phyloP scores from a whole-genome alignment of 2,329 filamentous ascomycete genomes.

The Fusarium aywerte region DNA sequence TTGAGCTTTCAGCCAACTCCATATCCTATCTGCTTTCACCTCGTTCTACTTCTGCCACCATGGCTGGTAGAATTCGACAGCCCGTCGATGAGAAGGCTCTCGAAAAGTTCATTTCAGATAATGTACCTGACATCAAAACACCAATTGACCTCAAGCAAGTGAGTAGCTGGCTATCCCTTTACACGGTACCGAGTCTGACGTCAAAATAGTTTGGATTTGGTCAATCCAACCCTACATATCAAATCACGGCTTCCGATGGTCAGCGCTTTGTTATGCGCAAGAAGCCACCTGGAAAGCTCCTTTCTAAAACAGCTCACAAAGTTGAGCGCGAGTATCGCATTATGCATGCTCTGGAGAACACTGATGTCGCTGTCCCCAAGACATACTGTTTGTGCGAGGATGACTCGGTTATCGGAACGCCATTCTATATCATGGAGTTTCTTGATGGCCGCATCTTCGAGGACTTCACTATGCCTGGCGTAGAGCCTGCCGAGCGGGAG shows the following conservation, averaged over 20 bases:
- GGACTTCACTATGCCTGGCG: constrained; percentile 82
- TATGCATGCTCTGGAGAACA: constrained; percentile 81
- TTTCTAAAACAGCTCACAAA: constrained; percentile 94
- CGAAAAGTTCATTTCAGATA: constrained; percentile 78
- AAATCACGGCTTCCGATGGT: constrained; percentile 78
- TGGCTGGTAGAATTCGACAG: constrained; percentile 92
- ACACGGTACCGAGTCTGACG: constrained; percentile 15
- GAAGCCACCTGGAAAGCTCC: constrained; percentile 93
- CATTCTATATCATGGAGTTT: constrained; percentile 98
- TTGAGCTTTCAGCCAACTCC: neutral
- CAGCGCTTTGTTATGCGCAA: constrained; percentile 90
- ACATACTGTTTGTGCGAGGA: constrained; percentile 90
- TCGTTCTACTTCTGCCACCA: constrained; percentile 46
- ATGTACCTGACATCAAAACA: constrained; percentile 85
- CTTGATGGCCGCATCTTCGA: constrained; percentile 93
- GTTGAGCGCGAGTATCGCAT: constrained; percentile 96
- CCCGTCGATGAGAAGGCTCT: constrained; percentile 85
- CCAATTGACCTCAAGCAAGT: constrained; percentile 93
- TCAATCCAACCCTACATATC: constrained; percentile 97
- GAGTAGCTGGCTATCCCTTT: constrained; percentile 37
- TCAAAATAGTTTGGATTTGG: constrained; percentile 86
- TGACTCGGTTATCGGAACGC: constrained; percentile 79
- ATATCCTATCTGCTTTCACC: neutral
- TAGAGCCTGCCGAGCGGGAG: constrained; percentile 73
- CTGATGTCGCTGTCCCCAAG: constrained; percentile 86